Base-by-base conservation (phyloP, 306 rosid genomes). In the Prunus fruticosa region DNA sequence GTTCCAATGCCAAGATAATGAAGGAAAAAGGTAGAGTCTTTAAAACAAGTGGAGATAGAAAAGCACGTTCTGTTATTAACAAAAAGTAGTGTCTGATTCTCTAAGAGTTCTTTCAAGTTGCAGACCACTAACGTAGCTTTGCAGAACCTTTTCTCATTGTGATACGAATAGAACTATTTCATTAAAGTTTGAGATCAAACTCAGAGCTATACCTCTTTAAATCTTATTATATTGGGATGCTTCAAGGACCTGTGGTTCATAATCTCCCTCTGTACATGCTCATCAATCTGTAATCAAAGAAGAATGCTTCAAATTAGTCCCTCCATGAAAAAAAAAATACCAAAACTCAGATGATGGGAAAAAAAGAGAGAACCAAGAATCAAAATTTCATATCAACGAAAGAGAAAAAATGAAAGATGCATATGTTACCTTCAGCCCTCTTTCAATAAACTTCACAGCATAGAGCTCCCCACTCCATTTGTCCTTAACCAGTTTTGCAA, bases 221-320 rank as follows among this genome's bases (percentile, higher is more conserved):
- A 96, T 87, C 97, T 88, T 79, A 96, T 82, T 74, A 96, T 96
- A 76, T 96, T 91, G 27, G 98, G 99, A 83, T 96, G 99, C 88
- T 88, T 92, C 91, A 96, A 81, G 72, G 99, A 89, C 72, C 91
- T 91, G 73, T 96, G 99, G 75, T 96, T 96, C 87, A 87, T 89
- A 56, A 96, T 96, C 93, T 96, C 99, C 80, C 99, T 89, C 81
- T 92, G 97, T 19, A 96, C 98, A 72, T 92, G 98, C 73, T 96
- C 97, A 76, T 96, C 96, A 84, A 96, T 96, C 99, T 96, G 86
- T 57, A 69, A 80, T 61, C 2, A 27, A 25, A 64, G 66, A 9
- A 74, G 12, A 49, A 49, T 15, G 51, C 28, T 43, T 25, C 62
- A 32, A 53, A 53, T 53, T 16, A 53, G 43, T 38, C 9, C 43